Evolutionary conservation across 345 rosid species (phyloP).

Genomic region (Brassica rapa): DNA sequence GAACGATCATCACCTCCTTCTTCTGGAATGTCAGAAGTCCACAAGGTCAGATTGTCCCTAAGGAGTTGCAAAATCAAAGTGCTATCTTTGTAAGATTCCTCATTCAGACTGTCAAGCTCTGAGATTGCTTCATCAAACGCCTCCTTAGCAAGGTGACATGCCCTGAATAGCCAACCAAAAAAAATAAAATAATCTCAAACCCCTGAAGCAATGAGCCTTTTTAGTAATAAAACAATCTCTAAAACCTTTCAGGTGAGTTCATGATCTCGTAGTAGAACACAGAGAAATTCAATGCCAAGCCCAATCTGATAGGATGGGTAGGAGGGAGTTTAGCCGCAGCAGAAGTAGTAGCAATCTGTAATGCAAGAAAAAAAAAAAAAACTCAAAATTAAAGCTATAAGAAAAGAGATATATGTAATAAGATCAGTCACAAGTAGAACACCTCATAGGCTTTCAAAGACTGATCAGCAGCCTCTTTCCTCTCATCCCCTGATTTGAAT

Average conservation of each 20-base stretch:
- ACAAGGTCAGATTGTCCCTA: constrained; percentile 73
- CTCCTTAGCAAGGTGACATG: constrained; percentile 73
- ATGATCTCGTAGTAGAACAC: constrained; percentile 79
- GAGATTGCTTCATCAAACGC: constrained; percentile 77
- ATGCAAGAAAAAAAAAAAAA: background rate
- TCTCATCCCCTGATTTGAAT: constrained; percentile 55
- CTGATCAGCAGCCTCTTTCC: constrained; percentile 60
- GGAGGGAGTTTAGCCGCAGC: constrained; percentile 67
- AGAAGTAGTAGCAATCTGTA: constrained; percentile 41
- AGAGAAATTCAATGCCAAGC: constrained; percentile 75
- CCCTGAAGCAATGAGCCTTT: background rate
- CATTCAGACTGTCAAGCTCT: constrained; percentile 64
- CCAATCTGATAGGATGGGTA: constrained; percentile 74
- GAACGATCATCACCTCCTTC: constrained; percentile 55
- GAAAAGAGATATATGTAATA: background rate
- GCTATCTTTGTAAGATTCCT: constrained; percentile 80
- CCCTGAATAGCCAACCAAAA: constrained; percentile 42
- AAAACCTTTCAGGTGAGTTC: constrained; percentile 74
- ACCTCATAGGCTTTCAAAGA: constrained; percentile 77
- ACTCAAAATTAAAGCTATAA: background rate
- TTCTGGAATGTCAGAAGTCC: constrained; percentile 75
- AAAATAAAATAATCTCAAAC: constrained; percentile 12
- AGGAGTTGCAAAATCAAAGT: constrained; percentile 75
- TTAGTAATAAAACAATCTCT: background rate
- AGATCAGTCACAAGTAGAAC: constrained; percentile 3